phyloP scores from a whole-genome alignment of 2,329 filamentous ascomycete species.

The Beauveria rudraprayagi region DNA sequence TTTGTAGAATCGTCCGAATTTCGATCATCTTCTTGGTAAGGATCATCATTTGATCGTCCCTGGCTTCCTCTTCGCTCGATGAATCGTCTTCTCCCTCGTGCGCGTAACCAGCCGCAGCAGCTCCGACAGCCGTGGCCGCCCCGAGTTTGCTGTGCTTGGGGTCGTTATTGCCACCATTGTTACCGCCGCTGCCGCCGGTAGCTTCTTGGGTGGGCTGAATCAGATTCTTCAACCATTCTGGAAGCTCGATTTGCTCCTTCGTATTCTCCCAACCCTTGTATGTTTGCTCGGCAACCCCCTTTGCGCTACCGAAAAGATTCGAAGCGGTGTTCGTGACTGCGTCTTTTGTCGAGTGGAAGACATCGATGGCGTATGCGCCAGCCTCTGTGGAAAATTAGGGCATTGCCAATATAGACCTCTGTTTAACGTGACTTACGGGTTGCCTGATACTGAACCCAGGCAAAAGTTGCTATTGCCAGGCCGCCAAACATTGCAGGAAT shows the following conservation, averaged over 20 bases:
- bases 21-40: slow-evolving; percentile 99
- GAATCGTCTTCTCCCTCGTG: slow-evolving; percentile 60
- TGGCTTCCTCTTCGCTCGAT: slow-evolving; percentile 57
- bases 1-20: slow-evolving; percentile 84
- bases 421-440: slow-evolving; percentile 51
- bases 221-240: slow-evolving; percentile 73
- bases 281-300: slow-evolving; percentile 71
- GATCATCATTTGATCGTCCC: slow-evolving; percentile 99
- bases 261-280: slow-evolving; percentile 74
- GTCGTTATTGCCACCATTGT: slow-evolving; percentile 38
- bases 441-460: slow-evolving; percentile 95
- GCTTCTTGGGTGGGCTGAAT: slow-evolving; percentile 35
- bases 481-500: slow-evolving; percentile 89
- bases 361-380: slow-evolving; percentile 46
- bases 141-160: slow-evolving; percentile 53
- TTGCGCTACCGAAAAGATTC: slow-evolving; percentile 62
- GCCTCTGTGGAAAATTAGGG: slow-evolving; percentile 33
- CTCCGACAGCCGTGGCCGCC: slow-evolving; percentile 58
- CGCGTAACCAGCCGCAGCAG: slow-evolving; percentile 70
- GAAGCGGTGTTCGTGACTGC: slow-evolving; percentile 61
- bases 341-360: slow-evolving; percentile 67
- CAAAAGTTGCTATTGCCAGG: slow-evolving; percentile 74
- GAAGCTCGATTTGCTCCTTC: slow-evolving; percentile 62
- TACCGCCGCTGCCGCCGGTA: slow-evolving; percentile 42
- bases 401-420: neutral